Percentiles rank a stretch among this genome's conserved stretches.
These are phyloP conservation scores for Torrubiella hemipterigena DNA, from an alignment of 2,329 filamentous ascomycete genomes.

Conservation along the genomic window DNA sequence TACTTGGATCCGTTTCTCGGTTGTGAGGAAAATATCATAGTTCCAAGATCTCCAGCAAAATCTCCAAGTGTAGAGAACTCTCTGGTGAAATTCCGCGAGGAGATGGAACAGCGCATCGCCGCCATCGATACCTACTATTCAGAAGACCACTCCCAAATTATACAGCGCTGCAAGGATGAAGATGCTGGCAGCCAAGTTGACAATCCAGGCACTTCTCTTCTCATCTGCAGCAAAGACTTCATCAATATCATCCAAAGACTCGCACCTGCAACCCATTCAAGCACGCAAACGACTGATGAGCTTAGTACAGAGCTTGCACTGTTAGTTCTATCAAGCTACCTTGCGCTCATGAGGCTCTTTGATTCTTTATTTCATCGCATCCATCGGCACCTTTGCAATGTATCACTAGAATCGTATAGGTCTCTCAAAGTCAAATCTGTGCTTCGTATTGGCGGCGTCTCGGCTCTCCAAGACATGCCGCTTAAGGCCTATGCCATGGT, in stretches of 20 bases:
- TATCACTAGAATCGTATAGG: constrained; percentile 7
- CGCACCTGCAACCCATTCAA: constrained; percentile 1
- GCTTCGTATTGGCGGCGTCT: constrained; percentile 11
- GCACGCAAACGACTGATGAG: constrained; percentile 4
- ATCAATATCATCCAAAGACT: constrained; percentile 9
- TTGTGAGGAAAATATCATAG: not conserved
- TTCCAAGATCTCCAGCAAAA: constrained; percentile 4
- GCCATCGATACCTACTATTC: constrained; percentile 7
- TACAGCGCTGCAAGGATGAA: constrained; percentile 9
- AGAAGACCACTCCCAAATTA: constrained; percentile 5
- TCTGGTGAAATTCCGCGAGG: constrained; percentile 8
- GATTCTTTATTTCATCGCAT: constrained; percentile 10
- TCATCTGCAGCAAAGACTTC: constrained; percentile 8
- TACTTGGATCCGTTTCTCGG: not conserved
- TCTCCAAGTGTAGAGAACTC: constrained; percentile 7
- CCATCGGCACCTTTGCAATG: constrained; percentile 8
- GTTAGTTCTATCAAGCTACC: constrained; percentile 10
- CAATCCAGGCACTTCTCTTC: constrained; percentile 8
- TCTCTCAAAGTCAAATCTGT: constrained; percentile 12
- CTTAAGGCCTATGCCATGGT: constrained; percentile 11
- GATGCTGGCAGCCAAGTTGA: constrained; percentile 4
- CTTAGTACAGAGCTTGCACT: constrained; percentile 10
- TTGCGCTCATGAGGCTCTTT: constrained; percentile 10
- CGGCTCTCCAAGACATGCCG: constrained; percentile 13
- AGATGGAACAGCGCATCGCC: constrained; percentile 9